Evolutionary conservation across 305 asterid species (phyloP).

Genomic region (Fraxinus greggii): DNA sequence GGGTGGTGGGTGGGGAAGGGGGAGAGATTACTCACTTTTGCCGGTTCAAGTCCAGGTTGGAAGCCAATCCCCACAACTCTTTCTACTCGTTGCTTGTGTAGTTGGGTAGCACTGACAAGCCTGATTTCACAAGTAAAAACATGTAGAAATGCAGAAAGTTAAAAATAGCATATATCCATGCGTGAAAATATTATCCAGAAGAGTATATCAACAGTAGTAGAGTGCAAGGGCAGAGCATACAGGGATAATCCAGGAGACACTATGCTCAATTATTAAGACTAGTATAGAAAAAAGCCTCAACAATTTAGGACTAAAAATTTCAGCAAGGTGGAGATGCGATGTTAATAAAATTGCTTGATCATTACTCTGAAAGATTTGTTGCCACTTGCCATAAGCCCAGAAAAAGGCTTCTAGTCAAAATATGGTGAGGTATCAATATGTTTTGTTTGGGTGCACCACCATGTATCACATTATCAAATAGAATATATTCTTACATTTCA

Average conservation of each 20-base stretch:
- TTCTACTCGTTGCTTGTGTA: constrained; percentile 59
- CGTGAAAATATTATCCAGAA: not conserved
- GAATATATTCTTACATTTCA: constrained; percentile 62
- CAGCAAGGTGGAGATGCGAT: not conserved
- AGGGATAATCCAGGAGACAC: not conserved
- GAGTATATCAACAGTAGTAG: constrained; percentile 5
- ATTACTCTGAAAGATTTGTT: not conserved
- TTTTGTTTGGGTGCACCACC: not conserved
- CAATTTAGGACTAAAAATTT: not conserved
- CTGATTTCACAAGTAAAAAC: constrained; percentile 34
- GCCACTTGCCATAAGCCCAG: not conserved
- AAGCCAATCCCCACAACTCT: constrained; percentile 93
- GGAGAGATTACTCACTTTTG: constrained; percentile 53
- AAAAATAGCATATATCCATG: not conserved
- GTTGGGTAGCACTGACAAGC: constrained; percentile 70
- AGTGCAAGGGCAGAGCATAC: not conserved
- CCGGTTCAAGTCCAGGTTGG: constrained; percentile 96
- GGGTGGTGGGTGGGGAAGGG: not conserved
- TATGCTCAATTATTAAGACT: not conserved
- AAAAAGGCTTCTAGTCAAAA: not conserved
- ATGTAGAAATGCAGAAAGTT: not conserved
- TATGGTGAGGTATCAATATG: not conserved
- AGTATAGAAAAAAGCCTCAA: not conserved
- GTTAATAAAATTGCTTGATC: not conserved
- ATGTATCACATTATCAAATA: not conserved